Evolutionary conservation across 116 monocot species (phyloP).

Genomic region (Papilionanthe hybrid): DNA sequence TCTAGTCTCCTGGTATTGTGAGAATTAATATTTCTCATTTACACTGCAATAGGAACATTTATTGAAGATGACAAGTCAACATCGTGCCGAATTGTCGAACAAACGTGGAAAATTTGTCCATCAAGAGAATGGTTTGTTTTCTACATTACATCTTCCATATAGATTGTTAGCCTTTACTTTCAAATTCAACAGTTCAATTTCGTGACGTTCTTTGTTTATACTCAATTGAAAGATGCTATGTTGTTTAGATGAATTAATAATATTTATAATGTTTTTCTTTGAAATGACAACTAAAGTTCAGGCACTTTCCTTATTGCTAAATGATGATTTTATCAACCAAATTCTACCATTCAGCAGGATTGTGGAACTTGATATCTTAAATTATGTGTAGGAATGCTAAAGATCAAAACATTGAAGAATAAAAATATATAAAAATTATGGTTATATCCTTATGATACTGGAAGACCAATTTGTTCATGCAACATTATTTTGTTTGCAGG

Average conservation of each 20-base stretch:
- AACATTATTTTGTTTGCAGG: neutral
- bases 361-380: neutral
- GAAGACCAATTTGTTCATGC: neutral
- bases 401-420: neutral
- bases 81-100: constrained; percentile 77
- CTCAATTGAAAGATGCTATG: neutral
- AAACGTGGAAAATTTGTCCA: constrained; percentile 58
- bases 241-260: neutral
- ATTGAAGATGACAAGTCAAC: constrained; percentile 72
- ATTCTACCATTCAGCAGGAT: neutral
- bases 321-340: neutral
- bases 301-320: neutral
- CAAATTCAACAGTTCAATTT: constrained; percentile 1
- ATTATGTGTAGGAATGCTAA: neutral
- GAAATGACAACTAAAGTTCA: neutral
- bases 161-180: neutral
- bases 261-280: neutral
- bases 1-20: neutral
- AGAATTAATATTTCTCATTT: neutral
- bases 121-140: constrained; percentile 50
- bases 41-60: constrained; percentile 56
- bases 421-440: neutral
- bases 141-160: neutral
- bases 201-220: neutral
- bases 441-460: neutral